These are phyloP conservation scores for Botrytis deweyae DNA, from an alignment of 2,329 filamentous ascomycete species.

Conservation along the genomic window DNA sequence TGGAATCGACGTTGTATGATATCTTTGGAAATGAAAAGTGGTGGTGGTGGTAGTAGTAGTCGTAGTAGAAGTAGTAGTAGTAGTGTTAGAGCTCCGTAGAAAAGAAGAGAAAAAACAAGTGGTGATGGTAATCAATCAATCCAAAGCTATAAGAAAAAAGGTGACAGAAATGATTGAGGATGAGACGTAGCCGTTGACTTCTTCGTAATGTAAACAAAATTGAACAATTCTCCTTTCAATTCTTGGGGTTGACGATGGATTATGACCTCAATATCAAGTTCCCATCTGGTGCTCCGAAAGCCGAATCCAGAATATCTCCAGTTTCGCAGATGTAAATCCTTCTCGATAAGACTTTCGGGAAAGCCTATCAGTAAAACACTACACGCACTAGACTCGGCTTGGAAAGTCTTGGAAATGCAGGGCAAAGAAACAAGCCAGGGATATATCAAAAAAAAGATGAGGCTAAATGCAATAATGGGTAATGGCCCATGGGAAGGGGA, in stretches of 20 bases:
- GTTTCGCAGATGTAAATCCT: neutral
- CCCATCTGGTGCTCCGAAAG: neutral
- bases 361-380: slow-evolving; percentile 13
- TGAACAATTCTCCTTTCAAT: neutral
- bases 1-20: neutral
- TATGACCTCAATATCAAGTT: slow-evolving; percentile 9
- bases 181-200: neutral
- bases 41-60: neutral
- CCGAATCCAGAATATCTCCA: neutral
- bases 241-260: neutral
- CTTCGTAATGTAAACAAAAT: neutral
- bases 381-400: slow-evolving; percentile 1
- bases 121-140: neutral
- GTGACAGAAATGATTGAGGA: too few species aligned
- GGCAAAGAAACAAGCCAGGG: neutral
- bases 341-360: slow-evolving; percentile 4
- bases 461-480: neutral
- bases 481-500: neutral
- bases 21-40: neutral
- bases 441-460: neutral
- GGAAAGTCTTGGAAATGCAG: slow-evolving; percentile 17
- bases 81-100: neutral
- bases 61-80: too few species aligned
- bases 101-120: neutral
- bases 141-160: neutral